A percentile compares a stretch with the other conserved stretches of the same genome.
Conservation (phyloP, 768 basidiomycete species). For the Cystobasidiopsis lactophilus region DNA sequence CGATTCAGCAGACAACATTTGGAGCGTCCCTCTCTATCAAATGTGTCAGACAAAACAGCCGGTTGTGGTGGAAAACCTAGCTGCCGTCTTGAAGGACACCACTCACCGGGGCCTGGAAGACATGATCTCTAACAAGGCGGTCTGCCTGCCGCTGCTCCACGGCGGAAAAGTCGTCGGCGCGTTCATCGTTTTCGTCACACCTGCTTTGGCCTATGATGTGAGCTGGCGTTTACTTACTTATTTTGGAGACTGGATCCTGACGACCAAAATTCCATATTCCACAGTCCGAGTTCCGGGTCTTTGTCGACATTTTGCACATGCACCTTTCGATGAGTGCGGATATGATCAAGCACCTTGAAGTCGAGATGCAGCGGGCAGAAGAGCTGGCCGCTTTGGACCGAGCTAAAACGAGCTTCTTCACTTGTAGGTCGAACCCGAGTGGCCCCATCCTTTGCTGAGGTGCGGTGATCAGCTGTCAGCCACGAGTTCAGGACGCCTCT, state of each 20-base stretch:
- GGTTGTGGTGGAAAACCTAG: conserved; percentile 3
- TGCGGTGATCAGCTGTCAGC: no score
- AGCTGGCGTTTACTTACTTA: no score
- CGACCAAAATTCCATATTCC: no score
- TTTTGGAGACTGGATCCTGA: no score
- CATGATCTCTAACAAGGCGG: conserved; percentile 1
- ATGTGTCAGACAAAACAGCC: conserved; percentile 1
- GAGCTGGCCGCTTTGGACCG: conserved; percentile 11
- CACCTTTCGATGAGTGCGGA: conserved; percentile 2
- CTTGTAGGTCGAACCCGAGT: conserved; percentile 5
- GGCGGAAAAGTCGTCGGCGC: conserved; percentile 3
- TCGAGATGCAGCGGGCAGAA: conserved; percentile 4
- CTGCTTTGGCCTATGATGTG: conserved; percentile 4
- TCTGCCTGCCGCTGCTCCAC: conserved; percentile 5
- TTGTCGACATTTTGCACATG: conserved; percentile 1
- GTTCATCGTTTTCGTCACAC: conserved; percentile 5
- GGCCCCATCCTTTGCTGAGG: neutral
- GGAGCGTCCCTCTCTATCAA: neutral
- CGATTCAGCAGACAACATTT: neutral
- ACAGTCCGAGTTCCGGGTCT: conserved; percentile 5
- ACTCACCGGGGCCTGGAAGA: conserved; percentile 5
- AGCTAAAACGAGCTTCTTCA: conserved; percentile 12
- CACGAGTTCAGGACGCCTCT: neutral
- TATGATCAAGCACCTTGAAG: conserved; percentile 5
- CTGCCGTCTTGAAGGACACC: neutral